These are phyloP conservation scores for Phaeotremella fagi DNA, from an alignment of 768 basidiomycete species.

Conservation along the genomic window DNA sequence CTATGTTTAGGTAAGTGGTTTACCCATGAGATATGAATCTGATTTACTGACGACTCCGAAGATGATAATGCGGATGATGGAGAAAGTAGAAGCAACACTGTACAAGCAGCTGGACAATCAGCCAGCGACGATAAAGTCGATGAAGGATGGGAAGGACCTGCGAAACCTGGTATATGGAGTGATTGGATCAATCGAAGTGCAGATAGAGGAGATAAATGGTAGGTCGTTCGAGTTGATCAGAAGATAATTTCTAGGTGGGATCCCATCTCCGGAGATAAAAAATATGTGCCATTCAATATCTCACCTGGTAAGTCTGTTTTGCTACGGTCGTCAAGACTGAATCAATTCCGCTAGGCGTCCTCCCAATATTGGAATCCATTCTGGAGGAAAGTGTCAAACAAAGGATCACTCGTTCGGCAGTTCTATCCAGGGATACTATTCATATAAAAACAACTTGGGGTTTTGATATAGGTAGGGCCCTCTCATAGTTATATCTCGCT, in stretches of 20 bases:
- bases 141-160: conserved; percentile 36
- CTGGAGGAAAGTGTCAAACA: conserved; percentile 14
- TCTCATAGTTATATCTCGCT: neutral
- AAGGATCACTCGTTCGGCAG: conserved; percentile 30
- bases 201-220: conserved; percentile 38
- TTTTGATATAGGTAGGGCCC: conserved; percentile 38
- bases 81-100: too few species aligned
- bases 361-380: conserved; percentile 23
- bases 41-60: too few species aligned
- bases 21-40: neutral
- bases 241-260: conserved; percentile 39
- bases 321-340: neutral
- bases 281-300: conserved; percentile 30
- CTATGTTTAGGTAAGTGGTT: conserved; percentile 28
- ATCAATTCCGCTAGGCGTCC: conserved; percentile 17
- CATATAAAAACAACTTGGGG: conserved; percentile 36
- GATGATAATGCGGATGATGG: too few species aligned
- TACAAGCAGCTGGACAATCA: neutral
- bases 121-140: neutral
- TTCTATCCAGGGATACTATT: conserved; percentile 28
- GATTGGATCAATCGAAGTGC: conserved; percentile 27
- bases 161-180: conserved; percentile 29
- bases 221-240: conserved; percentile 5
- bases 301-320: conserved; percentile 34
- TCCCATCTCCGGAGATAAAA: conserved; percentile 10